Percentiles rank a stretch among this genome's conserved stretches.
phyloP scores from a whole-genome alignment of 768 basidiomycete genomes.

The Coprinellus aureogranulatus region DNA sequence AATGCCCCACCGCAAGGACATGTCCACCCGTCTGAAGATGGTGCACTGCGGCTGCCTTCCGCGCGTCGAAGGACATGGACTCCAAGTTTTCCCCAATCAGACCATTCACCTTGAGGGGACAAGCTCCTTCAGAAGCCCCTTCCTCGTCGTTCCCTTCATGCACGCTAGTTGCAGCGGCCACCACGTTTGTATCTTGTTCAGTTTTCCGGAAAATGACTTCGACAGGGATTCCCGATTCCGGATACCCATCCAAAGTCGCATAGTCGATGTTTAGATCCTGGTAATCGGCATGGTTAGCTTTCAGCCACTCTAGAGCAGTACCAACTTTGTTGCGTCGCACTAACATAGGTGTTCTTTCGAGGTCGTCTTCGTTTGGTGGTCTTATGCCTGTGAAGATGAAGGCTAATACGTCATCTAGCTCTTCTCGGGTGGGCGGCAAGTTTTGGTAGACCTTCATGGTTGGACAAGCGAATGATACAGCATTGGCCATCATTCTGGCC shows the following conservation, averaged over 20 bases:
- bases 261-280: conserved; percentile 26
- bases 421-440: conserved; percentile 22
- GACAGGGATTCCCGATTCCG: conserved; percentile 20
- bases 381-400: conserved; percentile 30
- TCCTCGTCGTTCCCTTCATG: conserved; percentile 27
- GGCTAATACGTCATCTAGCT: conserved; percentile 31
- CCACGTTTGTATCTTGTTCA: conserved; percentile 21
- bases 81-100: conserved; percentile 25
- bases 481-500: conserved; percentile 27
- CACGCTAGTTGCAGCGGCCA: conserved; percentile 12
- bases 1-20: conserved; percentile 28
- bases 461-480: conserved; percentile 25
- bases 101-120: conserved; percentile 39
- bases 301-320: conserved; percentile 34
- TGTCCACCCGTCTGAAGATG: conserved; percentile 24
- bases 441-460: conserved; percentile 21
- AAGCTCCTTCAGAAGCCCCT: conserved; percentile 27
- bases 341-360: conserved; percentile 23
- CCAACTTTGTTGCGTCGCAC: conserved; percentile 24
- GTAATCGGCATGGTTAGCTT: conserved; percentile 34
- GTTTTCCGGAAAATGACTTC: conserved; percentile 20
- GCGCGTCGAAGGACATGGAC: conserved; percentile 13
- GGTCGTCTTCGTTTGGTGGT: conserved; percentile 24
- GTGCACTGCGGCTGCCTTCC: conserved; percentile 22
- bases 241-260: conserved; percentile 23